A percentile compares a stretch with the other conserved stretches of the same genome.
Conservation (phyloP, 116 monocot genomes). For the Posidonia oceanica region DNA sequence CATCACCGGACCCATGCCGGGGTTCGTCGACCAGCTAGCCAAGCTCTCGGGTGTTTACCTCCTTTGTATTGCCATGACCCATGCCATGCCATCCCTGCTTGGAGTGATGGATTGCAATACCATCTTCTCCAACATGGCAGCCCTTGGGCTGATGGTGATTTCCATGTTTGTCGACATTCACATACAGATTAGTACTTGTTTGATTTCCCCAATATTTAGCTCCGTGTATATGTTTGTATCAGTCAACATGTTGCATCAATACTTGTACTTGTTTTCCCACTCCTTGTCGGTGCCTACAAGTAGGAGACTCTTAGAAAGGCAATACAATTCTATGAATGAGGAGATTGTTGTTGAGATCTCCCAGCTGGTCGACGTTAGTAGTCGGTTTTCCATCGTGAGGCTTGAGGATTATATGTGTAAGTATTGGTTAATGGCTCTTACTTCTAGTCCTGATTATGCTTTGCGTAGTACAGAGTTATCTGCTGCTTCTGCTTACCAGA, state of each 20-base stretch:
- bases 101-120: conserved; percentile 1
- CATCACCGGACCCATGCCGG: conserved; percentile 10
- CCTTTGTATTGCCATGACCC: conserved; percentile 1
- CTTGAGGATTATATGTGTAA: neutral
- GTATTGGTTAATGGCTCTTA: conserved; percentile 8
- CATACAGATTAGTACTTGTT: conserved; percentile 1
- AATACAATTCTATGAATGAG: neutral
- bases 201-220: neutral
- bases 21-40: conserved; percentile 6
- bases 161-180: conserved; percentile 7
- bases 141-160: conserved; percentile 15
- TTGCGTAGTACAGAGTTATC: neutral
- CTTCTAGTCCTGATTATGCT: conserved; percentile 5
- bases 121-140: conserved; percentile 4
- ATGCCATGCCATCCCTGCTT: conserved; percentile 14
- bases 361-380: neutral
- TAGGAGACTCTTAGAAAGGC: neutral
- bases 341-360: neutral
- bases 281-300: neutral
- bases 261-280: neutral
- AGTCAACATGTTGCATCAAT: neutral
- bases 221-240: neutral
- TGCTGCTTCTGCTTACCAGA: neutral
- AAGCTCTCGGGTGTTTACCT: conserved; percentile 14
- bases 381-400: neutral